A percentile compares a stretch with the other conserved stretches of the same genome.
Evolutionary conservation across 257 asterid species (phyloP).

Genomic region (Verbena officinalis): DNA sequence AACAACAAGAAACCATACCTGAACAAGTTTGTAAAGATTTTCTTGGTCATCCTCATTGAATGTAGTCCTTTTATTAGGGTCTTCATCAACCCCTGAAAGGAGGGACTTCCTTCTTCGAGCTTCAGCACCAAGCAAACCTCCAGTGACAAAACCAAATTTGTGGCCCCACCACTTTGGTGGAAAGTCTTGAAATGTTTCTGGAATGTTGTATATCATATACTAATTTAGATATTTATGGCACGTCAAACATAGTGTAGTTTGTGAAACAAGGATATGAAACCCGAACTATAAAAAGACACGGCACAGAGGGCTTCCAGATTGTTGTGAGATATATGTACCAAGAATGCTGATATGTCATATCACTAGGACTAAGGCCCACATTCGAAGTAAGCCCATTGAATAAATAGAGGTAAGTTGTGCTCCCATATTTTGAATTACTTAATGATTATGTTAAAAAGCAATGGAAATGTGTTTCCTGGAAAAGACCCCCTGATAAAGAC

Average conservation of each 20-base stretch:
- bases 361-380: background rate
- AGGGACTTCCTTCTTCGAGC: conserved; percentile 57
- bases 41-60: conserved; percentile 94
- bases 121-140: conserved; percentile 91
- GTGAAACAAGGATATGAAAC: background rate
- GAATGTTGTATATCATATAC: conserved; percentile 1
- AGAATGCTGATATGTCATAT: background rate
- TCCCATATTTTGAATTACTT: too few species aligned
- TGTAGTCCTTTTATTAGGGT: conserved; percentile 47
- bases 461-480: too few species aligned
- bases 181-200: conserved; percentile 54
- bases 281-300: background rate
- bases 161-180: conserved; percentile 93
- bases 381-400: background rate
- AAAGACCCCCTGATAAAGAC: too few species aligned
- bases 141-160: conserved; percentile 75
- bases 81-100: conserved; percentile 27
- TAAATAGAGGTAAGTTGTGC: too few species aligned
- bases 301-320: background rate
- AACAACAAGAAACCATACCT: conserved; percentile 45
- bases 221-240: background rate
- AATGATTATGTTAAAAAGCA: too few species aligned
- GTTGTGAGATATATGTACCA: background rate
- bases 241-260: background rate
- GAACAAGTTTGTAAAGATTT: conserved; percentile 89